These are phyloP conservation scores for Diutina rugosa DNA, from an alignment of 1,139 yeast species.

Conservation along the genomic window DNA sequence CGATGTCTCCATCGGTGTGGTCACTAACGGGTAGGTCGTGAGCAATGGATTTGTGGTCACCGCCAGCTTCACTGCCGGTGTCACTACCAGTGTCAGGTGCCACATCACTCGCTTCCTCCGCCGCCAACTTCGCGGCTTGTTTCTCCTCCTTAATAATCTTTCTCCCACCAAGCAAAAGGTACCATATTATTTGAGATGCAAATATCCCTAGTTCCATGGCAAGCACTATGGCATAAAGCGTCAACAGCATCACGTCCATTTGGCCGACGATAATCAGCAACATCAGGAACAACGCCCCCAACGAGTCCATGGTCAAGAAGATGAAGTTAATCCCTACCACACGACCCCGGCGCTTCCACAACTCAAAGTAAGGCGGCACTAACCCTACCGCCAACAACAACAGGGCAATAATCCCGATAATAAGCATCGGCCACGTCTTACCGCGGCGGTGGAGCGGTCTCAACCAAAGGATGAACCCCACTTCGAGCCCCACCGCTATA, in stretches of 20 bases:
- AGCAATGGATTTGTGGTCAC: background rate
- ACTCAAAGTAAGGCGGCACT: slow-evolving; percentile 80
- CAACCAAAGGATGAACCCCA: slow-evolving; percentile 62
- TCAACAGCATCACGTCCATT: slow-evolving; percentile 67
- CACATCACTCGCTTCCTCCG: background rate
- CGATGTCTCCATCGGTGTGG: too few relatives aligned
- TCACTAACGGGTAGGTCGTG: too few relatives aligned
- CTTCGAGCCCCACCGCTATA: slow-evolving; percentile 47
- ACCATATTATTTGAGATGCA: slow-evolving; percentile 59
- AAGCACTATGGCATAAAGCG: slow-evolving; percentile 60
- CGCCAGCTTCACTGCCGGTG: background rate
- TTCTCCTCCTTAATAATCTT: background rate
- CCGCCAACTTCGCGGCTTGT: background rate
- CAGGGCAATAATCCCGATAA: slow-evolving; percentile 73
- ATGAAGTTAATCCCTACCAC: slow-evolving; percentile 82
- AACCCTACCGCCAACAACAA: slow-evolving; percentile 65
- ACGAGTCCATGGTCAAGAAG: slow-evolving; percentile 64
- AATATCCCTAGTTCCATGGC: slow-evolving; percentile 70
- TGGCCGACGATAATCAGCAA: slow-evolving; percentile 47
- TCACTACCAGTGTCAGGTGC: background rate
- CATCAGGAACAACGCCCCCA: slow-evolving; percentile 72
- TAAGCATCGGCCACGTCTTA: slow-evolving; percentile 61
- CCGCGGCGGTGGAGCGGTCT: slow-evolving; percentile 51
- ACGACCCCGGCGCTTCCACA: slow-evolving; percentile 64
- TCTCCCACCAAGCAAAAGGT: slow-evolving; percentile 14